Evolutionary conservation across 2,329 filamentous ascomycete genomes (phyloP).

Genomic region (Rutstroemia sp.): DNA sequence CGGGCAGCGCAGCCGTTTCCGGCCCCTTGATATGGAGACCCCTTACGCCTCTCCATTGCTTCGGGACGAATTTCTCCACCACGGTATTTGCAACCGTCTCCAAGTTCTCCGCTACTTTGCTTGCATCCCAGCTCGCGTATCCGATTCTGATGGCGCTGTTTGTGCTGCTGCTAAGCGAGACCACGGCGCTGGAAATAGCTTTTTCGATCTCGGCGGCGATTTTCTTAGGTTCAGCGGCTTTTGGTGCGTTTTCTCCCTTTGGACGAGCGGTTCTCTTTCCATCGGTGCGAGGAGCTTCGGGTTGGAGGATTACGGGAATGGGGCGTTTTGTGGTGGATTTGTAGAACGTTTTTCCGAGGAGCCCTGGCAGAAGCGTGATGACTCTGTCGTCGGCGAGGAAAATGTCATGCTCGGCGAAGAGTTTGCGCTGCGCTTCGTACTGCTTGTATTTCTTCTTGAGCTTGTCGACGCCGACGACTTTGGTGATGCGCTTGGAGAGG

Average conservation of each 20-base stretch:
- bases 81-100: conserved; percentile 61
- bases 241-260: conserved; percentile 40
- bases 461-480: conserved; percentile 76
- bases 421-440: conserved; percentile 79
- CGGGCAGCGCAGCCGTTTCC: conserved; percentile 80
- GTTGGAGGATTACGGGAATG: conserved; percentile 67
- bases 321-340: conserved; percentile 76
- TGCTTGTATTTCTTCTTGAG: conserved; percentile 83
- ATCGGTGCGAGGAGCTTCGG: conserved; percentile 53
- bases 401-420: conserved; percentile 80
- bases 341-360: conserved; percentile 91
- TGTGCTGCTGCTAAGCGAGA: conserved; percentile 70
- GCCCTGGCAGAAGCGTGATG: conserved; percentile 61
- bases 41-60: conserved; percentile 82
- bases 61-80: conserved; percentile 72
- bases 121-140: conserved; percentile 62
- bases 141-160: conserved; percentile 78
- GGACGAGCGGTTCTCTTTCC: conserved; percentile 50
- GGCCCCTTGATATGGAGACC: conserved; percentile 86
- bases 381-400: conserved; percentile 92
- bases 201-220: conserved; percentile 77
- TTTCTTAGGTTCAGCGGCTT: conserved; percentile 39
- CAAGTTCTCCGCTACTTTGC: conserved; percentile 76
- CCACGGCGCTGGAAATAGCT: conserved; percentile 67
- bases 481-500: conserved; percentile 60